Base-by-base conservation (phyloP, 208 protist genomes). In the Zelonia costaricensis region DNA sequence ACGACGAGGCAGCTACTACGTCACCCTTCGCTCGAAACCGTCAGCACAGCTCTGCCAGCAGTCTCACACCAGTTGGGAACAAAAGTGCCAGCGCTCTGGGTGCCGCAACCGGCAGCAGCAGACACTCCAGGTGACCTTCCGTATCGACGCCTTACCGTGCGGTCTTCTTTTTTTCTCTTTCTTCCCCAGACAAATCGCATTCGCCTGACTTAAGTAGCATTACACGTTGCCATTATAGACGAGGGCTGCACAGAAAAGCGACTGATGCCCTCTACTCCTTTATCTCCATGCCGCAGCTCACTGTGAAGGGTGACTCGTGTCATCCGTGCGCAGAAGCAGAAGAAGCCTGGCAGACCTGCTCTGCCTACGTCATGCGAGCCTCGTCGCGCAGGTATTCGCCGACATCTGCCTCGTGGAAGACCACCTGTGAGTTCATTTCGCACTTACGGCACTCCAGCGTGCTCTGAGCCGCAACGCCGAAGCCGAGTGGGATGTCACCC, bases 301-400 rank as follows among this genome's bases (percentile, higher is more conserved):
- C 16, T 39, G 31, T 18, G 12, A 6, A 39, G 12, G 12, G 12
- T 39, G 35, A 15, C 35, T 39, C 12, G 6, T 9, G 6, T 38
- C 48, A 8, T 46, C 8, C 48, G 8, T 31, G 10, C 16, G 54
- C 36, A n/a, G n/a, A n/a, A n/a, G n/a, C n/a, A 15, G 36, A 42
- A 42, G 36, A 42, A n/a, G 23, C 36, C 10, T 20, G 8, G 53
- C 23, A 13, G 28, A 46, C 13, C 12, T 5, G 53, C 12, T 30
- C 35, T 35, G 13, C 30, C 25, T 88, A 96, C 64, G 90, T 96
- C 60, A 97, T 74, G 16, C 76, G 64, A n/a, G 97, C 96, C 85
- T 99, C 98, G 49, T 98, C 88, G 35, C 98, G 81, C 15, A 99
- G 76, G 85, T 99, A 99, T 79, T 99, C 97, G 64, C 98, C 98